Conservation (phyloP, 2,329 filamentous ascomycete species). For the Aureobasidium namibiae region DNA sequence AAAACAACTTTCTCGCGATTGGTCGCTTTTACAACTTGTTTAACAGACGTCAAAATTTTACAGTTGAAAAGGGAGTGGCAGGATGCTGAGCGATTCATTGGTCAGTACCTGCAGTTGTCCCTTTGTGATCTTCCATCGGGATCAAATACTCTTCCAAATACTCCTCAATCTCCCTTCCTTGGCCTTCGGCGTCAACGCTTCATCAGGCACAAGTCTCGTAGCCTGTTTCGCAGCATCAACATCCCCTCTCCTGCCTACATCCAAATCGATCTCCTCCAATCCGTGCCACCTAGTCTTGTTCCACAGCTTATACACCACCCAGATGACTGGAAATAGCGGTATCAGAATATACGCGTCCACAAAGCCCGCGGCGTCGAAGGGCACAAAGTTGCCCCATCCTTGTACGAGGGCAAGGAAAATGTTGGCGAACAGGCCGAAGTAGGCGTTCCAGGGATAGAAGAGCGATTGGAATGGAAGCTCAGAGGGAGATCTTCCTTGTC, state of each 20-base stretch:
- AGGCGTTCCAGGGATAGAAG: constrained; percentile 46
- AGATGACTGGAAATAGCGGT: constrained; percentile 41
- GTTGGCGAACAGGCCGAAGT: constrained; percentile 40
- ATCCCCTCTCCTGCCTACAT: constrained; percentile 33
- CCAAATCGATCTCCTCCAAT: constrained; percentile 33
- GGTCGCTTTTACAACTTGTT: no score
- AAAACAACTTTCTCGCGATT: no score
- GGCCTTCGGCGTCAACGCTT: background rate
- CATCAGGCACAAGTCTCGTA: constrained; percentile 5
- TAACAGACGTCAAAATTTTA: no score
- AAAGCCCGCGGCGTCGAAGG: constrained; percentile 43
- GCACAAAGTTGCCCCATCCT: constrained; percentile 46
- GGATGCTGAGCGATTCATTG: no score
- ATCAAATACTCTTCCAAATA: background rate
- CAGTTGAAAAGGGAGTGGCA: no score
- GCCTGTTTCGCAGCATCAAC: constrained; percentile 22
- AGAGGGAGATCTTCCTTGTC: constrained; percentile 47
- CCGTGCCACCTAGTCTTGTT: constrained; percentile 30
- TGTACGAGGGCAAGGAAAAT: constrained; percentile 44
- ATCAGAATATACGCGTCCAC: constrained; percentile 49
- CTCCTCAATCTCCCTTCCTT: background rate
- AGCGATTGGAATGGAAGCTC: constrained; percentile 42
- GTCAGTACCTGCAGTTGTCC: no score
- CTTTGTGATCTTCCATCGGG: no score
- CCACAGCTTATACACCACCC: constrained; percentile 39